Base-by-base conservation (phyloP, 208 protist genomes). In the Leishmania tropica region DNA sequence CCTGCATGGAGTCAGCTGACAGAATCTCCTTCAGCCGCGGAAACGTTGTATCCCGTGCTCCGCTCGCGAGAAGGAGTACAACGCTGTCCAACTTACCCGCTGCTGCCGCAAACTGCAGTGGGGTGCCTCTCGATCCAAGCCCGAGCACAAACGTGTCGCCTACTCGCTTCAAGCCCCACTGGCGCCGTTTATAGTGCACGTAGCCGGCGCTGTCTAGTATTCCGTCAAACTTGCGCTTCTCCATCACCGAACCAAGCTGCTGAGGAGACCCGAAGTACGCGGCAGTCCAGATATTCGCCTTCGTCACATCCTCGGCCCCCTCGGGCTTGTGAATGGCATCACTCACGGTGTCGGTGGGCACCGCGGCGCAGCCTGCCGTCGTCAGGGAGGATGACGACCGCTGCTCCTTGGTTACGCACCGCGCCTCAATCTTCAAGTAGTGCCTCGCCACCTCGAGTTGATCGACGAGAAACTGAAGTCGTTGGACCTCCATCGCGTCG, bases 61-160 rank as follows among this genome's bases (percentile, higher is more conserved):
- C 92, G 40, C 76, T 84, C 17, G 83, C 78, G 53, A 97, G 81
- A 37, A 98, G 92, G 13, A 97, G 78, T 65, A 96, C 73, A 19
- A 97, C 90, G 68, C 88, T 97, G 78, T 96, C 95, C 58, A 97
- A 74, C 74, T 91, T 90, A 28, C 91, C 89, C 0, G 90, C 91
- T 28, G 93, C 81, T 0, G 93, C 93, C 4, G 93, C 95, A 73
- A 96, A 98, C 83, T 97, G 93, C 53, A 98, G 80, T 0, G 93
- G 85, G 11, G 89, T 96, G n/a, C 83, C 93, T 77, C 94, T 93
- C 78, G 85, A 87, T 35, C 95, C 95, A 28, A 96, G 80, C 3
- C 95, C 95, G 10, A 98, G 83, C 79, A 77, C 76, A 80, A 83
- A 85, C 15, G 75, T 86, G 45, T 76, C 76, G 45, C 85, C 87